Evolutionary conservation across 1,284 basidiomycete genomes (phyloP), one percentile per base, ranked within the genome.

Genomic region (Trichosporon coremiiforme): DNA sequence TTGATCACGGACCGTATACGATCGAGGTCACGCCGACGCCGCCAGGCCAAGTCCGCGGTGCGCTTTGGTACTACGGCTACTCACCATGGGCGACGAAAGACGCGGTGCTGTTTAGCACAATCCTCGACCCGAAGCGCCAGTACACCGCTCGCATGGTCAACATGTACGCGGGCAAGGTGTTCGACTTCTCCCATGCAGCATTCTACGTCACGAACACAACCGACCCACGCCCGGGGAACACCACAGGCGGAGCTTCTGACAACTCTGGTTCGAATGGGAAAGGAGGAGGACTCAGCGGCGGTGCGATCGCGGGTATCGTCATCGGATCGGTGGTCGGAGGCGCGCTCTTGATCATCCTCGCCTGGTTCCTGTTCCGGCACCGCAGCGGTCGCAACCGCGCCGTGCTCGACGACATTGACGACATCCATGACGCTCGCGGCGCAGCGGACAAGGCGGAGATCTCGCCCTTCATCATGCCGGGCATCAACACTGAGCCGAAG

Each of bases 1-100:
- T 8, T 22, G 50, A 55, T 22, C 50, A 55, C 22, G 50, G 50
- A 4, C 50, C 50, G 50, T 55, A 55, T 22, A 55, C 50, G 50
- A 29, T 55, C 50, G 50, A 55, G 50, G 50, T 55, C 20, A 55
- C 50, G 12, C 50, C 50, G 50, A 55, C 50, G 50, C 50, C 50
- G 50, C 50, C 50, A 3, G 50, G 50, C 20, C 20, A 25, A 6
- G n/a, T 13, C 20, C 50, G 50, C 50, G 50, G 50, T 55, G 50
- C 25, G 5, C 20, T 25, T 3, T 29, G 50, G 50, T 55, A n/a
- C 25, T 25, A 25, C 20, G 50, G 50, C 50, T 55, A 55, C 25
- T 25, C 20, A 7, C 50, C 50, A 2, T 55, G 50, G 50, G 50
- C 50, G 25, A 55, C 50, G 8, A 55, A 55, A 22, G 50, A 55